phyloP scores from a whole-genome alignment of 1,139 yeast species.

The Debaryomycetaceae sp. region DNA sequence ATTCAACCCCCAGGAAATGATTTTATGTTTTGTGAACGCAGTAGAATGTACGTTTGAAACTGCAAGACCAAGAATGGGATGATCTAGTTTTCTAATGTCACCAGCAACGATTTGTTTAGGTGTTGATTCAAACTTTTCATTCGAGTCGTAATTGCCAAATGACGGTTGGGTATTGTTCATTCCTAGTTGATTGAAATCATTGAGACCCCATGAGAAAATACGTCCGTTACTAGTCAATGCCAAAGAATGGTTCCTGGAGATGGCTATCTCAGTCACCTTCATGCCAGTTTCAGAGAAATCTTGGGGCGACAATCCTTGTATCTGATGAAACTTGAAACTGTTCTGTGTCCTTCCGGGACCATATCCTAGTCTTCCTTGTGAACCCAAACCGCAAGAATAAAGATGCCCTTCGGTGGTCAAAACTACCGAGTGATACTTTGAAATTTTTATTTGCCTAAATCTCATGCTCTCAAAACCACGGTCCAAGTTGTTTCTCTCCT shows the following conservation, averaged over 20 bases:
- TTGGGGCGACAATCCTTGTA: slow-evolving; percentile 20
- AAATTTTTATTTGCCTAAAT: slow-evolving; percentile 44
- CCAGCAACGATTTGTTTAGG: slow-evolving; percentile 50
- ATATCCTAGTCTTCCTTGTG: slow-evolving; percentile 71
- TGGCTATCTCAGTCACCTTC: slow-evolving; percentile 33
- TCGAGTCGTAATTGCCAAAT: slow-evolving; percentile 16
- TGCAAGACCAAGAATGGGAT: slow-evolving; percentile 48
- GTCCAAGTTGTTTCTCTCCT: slow-evolving; percentile 5
- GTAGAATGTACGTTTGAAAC: slow-evolving; percentile 75
- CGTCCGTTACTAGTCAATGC: slow-evolving; percentile 48
- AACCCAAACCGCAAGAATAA: slow-evolving; percentile 63
- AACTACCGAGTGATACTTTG: slow-evolving; percentile 66
- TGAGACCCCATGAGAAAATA: slow-evolving; percentile 78
- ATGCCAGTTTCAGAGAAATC: slow-evolving; percentile 15
- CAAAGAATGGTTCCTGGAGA: slow-evolving; percentile 68
- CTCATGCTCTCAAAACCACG: slow-evolving; percentile 34
- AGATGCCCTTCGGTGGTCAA: slow-evolving; percentile 55
- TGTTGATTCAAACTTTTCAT: slow-evolving; percentile 36
- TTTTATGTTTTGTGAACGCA: slow-evolving; percentile 49
- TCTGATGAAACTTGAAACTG: slow-evolving; percentile 34
- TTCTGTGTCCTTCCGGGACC: slow-evolving; percentile 33
- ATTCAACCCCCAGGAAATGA: slow-evolving; percentile 79
- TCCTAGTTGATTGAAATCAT: slow-evolving; percentile 65
- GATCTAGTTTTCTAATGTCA: slow-evolving; percentile 34
- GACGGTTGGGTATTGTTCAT: slow-evolving; percentile 27